These are phyloP conservation scores for Diaporthe citrichinensis DNA, from an alignment of 2,329 filamentous ascomycete species.

Conservation along the genomic window DNA sequence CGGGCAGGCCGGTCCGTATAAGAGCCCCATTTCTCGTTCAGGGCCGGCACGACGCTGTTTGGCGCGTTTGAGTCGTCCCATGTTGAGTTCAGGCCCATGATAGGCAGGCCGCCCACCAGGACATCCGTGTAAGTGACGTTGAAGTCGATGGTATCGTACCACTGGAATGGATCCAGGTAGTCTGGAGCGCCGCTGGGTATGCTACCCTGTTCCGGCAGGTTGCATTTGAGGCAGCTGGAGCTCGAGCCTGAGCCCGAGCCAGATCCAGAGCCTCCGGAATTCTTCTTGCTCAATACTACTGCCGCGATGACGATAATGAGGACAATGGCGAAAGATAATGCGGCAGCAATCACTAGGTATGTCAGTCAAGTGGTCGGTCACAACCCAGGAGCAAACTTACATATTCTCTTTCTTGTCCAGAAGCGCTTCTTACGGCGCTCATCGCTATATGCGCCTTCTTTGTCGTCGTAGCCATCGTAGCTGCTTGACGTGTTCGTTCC, in stretches of 20 bases:
- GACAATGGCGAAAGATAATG: slow-evolving; percentile 67
- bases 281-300: slow-evolving; percentile 76
- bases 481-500: slow-evolving; percentile 53
- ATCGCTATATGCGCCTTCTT: slow-evolving; percentile 63
- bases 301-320: slow-evolving; percentile 78
- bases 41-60: slow-evolving; percentile 83
- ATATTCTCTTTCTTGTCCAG: slow-evolving; percentile 71
- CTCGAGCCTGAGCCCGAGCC: slow-evolving; percentile 49
- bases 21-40: slow-evolving; percentile 81
- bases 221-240: slow-evolving; percentile 55
- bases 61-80: slow-evolving; percentile 88
- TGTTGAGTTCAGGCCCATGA: slow-evolving; percentile 88
- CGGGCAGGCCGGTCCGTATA: slow-evolving; percentile 86
- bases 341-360: slow-evolving; percentile 69
- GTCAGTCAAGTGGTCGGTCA: slow-evolving; percentile 40
- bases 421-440: slow-evolving; percentile 56
- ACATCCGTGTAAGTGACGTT: slow-evolving; percentile 93
- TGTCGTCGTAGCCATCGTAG: slow-evolving; percentile 65
- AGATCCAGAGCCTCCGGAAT: slow-evolving; percentile 45
- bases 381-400: slow-evolving; percentile 59
- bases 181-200: slow-evolving; percentile 77
- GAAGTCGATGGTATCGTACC: slow-evolving; percentile 91
- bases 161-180: slow-evolving; percentile 90
- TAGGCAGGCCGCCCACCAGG: slow-evolving; percentile 86
- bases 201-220: slow-evolving; percentile 65